Conservation (phyloP, 2,329 filamentous ascomycete genomes). For the Colletotrichum nymphaeae region DNA sequence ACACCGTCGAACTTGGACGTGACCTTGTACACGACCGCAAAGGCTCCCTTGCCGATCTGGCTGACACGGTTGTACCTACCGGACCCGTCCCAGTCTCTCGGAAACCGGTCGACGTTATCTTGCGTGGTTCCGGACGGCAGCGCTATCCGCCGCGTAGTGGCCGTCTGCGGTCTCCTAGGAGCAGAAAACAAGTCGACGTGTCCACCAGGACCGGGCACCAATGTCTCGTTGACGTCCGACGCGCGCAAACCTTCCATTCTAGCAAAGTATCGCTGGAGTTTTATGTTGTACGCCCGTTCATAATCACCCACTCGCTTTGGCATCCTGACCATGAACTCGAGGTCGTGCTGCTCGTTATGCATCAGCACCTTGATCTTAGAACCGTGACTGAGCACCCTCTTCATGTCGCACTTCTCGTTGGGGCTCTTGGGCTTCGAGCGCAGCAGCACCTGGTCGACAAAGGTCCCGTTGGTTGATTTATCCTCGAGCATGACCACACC, state of each 20-base stretch:
- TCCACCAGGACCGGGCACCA: constrained; percentile 60
- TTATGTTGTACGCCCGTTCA: constrained; percentile 73
- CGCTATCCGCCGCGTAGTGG: constrained; percentile 35
- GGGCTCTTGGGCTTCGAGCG: constrained; percentile 51
- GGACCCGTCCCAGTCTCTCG: constrained; percentile 84
- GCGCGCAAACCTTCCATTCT: constrained; percentile 46
- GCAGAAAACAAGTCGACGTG: constrained; percentile 51
- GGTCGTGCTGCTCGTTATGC: constrained; percentile 63
- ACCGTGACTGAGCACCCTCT: constrained; percentile 76
- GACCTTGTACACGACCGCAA: constrained; percentile 92
- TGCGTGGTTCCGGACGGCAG: constrained; percentile 40
- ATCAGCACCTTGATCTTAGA: constrained; percentile 78
- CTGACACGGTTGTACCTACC: constrained; percentile 85
- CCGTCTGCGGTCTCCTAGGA: constrained; percentile 15
- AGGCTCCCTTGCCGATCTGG: constrained; percentile 90
- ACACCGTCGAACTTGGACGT: constrained; percentile 86
- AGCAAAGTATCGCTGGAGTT: constrained; percentile 75
- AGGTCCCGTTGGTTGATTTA: constrained; percentile 93
- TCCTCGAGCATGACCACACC: constrained; percentile 93
- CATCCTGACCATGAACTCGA: constrained; percentile 88
- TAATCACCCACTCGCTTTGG: constrained; percentile 78
- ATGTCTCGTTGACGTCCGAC: constrained; percentile 53
- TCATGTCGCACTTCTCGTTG: constrained; percentile 50
- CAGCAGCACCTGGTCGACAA: constrained; percentile 81
- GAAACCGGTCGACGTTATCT: constrained; percentile 51